These are phyloP conservation scores for Starmerella stigmatis DNA, from an alignment of 805 yeast genomes.

Conservation along the genomic window DNA sequence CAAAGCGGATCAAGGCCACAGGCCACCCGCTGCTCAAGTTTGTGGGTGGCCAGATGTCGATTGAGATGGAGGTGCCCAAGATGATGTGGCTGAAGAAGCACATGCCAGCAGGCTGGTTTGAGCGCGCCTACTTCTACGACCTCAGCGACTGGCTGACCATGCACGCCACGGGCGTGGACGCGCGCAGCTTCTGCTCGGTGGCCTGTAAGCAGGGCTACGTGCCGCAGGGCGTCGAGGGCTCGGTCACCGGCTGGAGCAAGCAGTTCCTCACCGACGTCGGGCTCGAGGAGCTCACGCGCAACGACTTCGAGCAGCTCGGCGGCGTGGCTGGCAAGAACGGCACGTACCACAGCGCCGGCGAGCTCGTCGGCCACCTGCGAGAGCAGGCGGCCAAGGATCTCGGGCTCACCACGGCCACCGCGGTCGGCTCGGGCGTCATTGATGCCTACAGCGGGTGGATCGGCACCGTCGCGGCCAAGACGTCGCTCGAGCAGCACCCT, in stretches of 20 bases:
- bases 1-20: slow-evolving; percentile 69
- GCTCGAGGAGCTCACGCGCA: slow-evolving; percentile 64
- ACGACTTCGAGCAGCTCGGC: slow-evolving; percentile 70
- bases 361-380: slow-evolving; percentile 65
- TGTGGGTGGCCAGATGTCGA: slow-evolving; percentile 96
- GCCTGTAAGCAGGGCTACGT: slow-evolving; percentile 94
- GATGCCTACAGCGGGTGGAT: slow-evolving; percentile 99
- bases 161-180: slow-evolving; percentile 77
- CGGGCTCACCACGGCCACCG: slow-evolving; percentile 68
- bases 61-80: slow-evolving; percentile 97
- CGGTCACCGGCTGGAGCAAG: slow-evolving; percentile 78
- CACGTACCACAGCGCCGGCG: slow-evolving; percentile 75
- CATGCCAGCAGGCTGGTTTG: slow-evolving; percentile 52
- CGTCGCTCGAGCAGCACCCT: slow-evolving; percentile 33
- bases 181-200: slow-evolving; percentile 79
- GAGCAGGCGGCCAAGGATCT: slow-evolving; percentile 63
- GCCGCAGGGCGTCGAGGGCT: slow-evolving; percentile 83
- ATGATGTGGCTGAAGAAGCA: slow-evolving; percentile 91
- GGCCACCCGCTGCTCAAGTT: slow-evolving; percentile 70
- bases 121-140: slow-evolving; percentile 71
- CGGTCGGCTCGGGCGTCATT: slow-evolving; percentile 90
- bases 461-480: slow-evolving; percentile 92
- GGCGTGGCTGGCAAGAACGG: slow-evolving; percentile 72
- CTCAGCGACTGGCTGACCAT: slow-evolving; percentile 85
- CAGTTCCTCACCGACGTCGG: slow-evolving; percentile 62